Base-by-base conservation (phyloP, 2,329 filamentous ascomycete species). In the Dothideomycetes sp. region DNA sequence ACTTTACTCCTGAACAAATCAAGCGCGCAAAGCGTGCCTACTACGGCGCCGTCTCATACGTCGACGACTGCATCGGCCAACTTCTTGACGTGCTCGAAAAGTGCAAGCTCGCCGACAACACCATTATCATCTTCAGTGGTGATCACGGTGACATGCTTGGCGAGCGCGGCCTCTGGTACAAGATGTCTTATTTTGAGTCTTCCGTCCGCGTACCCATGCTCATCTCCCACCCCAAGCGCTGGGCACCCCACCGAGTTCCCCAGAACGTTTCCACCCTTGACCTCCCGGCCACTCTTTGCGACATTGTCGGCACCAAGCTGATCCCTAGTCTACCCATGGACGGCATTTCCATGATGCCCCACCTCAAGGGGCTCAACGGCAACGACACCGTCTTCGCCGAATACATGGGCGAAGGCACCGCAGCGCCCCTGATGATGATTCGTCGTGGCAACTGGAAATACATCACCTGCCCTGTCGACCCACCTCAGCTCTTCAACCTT, bases 131-230 rank as follows among this genome's bases (percentile, higher is more conserved):
- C 49, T 95, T 95, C 64, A 88, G 82, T 43, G 87, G 88, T 33
- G 88, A 95, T 58, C 88, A 95, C 55, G 88, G 88, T 41, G 88
- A 95, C 61, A 95, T 95, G 88, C 75, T 95, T 5, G 88, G 88
- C 43, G 88, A 95, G 68, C 79, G 86, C 38, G 83, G 84, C 4
- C 68, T 95, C 34, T 95, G 88, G 88, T 88, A 94, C 70, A 95
- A 95, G 72, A 95, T 95, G 88, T 86, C 78, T 56, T 95, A 91
- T 73, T 94, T 87, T 53, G 88, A 95, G 70, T 81, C 81, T 31
- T 94, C 86, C 10, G 85, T 86, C 34, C 81, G 88, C 19, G 88
- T 95, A 16, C 88, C 88, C 1, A 79, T 95, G 57, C 70, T 95
- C 48, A 73, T 94, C 57, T 81, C 86, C 60, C 78, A 88, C 52